Base-by-base conservation (phyloP, 257 asterid species). In the Plectranthus barbatus region DNA sequence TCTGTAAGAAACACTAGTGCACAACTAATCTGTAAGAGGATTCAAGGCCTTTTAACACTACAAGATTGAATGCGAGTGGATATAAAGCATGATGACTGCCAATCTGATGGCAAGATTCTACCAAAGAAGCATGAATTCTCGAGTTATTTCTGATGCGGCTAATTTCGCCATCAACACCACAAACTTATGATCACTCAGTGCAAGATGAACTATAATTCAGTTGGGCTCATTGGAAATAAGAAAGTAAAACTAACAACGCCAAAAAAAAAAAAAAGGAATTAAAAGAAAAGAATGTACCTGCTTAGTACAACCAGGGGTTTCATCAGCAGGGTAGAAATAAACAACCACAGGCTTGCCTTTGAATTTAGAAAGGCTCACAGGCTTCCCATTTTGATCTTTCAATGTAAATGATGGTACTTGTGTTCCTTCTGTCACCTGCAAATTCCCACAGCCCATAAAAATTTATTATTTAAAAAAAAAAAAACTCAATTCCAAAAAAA, bases 241-340 rank as follows among this genome's bases (percentile, higher is more conserved):
- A 54, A 44, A 10, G 5, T 26, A 5, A 26, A 1, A 58, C 0
- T 7, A 58, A 20, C 20, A 12, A 7, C 49, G 39, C n/a, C 6
- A 31, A 54, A 20, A 54, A 33, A 33, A 1, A 7, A 54, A 7
- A 29, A 4, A 33, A n/a, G n/a, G n/a, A n/a, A n/a, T n/a, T n/a
- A n/a, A n/a, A n/a, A n/a, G n/a, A 34, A 46, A 37, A 31, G 48
- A 34, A 23, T 3, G 13, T 62, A 93, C 99, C 95, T 93, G 96
- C 68, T 90, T 93, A 72, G 97, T 93, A 73, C 99, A 93, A 23
- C 99, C 96, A 49, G 97, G 96, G 70, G 87, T 75, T 74, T 87
- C 99, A 74, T 93, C 99, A 67, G 92, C 99, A 71, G 97, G 99
- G 78, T 93, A 93, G 95, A 93, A 93, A 73, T 93, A 93, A 71